A percentile compares a stretch with the other conserved stretches of the same genome.
phyloP scores from a whole-genome alignment of 768 basidiomycete species.

The Mycena albidolilacea region DNA sequence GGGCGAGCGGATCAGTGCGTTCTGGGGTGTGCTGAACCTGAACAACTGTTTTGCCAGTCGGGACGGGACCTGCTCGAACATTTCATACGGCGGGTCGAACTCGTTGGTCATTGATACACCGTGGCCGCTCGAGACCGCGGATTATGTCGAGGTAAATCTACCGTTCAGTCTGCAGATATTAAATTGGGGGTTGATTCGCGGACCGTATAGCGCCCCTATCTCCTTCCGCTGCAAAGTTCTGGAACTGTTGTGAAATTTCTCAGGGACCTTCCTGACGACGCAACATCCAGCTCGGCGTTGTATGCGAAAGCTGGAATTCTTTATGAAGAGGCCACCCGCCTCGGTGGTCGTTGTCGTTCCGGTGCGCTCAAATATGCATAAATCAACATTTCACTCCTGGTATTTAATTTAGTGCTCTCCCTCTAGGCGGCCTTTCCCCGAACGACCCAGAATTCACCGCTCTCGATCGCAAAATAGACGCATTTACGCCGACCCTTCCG shows the following conservation, averaged over 20 bases:
- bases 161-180: no score
- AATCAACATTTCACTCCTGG: no score
- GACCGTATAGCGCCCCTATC: neutral
- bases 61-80: constrained; percentile 39
- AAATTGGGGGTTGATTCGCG: neutral
- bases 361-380: neutral
- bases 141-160: constrained; percentile 24
- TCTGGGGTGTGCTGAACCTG: constrained; percentile 43
- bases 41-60: constrained; percentile 50
- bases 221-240: neutral
- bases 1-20: constrained; percentile 33
- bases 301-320: constrained; percentile 37
- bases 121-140: constrained; percentile 27
- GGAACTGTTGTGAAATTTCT: constrained; percentile 31
- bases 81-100: constrained; percentile 45
- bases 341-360: constrained; percentile 6
- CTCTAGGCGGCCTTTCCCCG: neutral
- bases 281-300: constrained; percentile 12
- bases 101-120: constrained; percentile 34
- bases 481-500: constrained; percentile 14
- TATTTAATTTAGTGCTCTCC: no score
- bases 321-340: constrained; percentile 40
- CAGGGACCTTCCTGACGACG: constrained; percentile 10
- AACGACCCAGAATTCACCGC: constrained; percentile 41
- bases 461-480: constrained; percentile 37